Evolutionary conservation across 192 early-diverging fungal species (phyloP), one percentile per base, ranked within the genome.

Genomic region (Umbelopsis sp.): DNA sequence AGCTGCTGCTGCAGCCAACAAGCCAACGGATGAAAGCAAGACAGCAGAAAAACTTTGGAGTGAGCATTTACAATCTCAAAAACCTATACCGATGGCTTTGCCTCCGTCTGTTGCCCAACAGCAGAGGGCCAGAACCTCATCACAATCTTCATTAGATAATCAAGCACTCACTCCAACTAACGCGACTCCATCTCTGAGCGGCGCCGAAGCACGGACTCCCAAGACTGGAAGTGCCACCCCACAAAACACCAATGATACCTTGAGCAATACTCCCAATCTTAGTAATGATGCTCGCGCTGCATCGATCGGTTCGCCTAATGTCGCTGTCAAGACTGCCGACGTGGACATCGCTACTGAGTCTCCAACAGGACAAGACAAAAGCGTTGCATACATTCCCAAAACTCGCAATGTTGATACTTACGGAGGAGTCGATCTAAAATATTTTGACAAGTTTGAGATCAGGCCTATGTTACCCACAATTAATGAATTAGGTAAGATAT

Each of bases 401-500:
- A 86, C 85, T 58, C 84, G 91, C 23, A 86, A 82, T 22, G 82
- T 93, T 8, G 91, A 93, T 64, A 88, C 90, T 6, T 91, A 86
- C 68, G 93, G 93, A 37, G 93, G 93, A 1, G 68, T 91, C 5
- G 91, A 95, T 71, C 71, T 93, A 13, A 84, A 88, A 72, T 76
- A 84, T 21, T 78, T 87, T 66, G 77, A 85, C 27, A 84, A 83
- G 65, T 82, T 83, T 61, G 77, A 80, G 15, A 78, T 88, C 13
- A 85, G 78, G 9, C 77, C 80, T 0, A 79, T 76, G 30, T 65
- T 85, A 25, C 88, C 90, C 21, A 80, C 72, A 20, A 71, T 85
- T 20, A 74, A 74, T 18, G 79, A 85, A 58, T 67, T 88, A 45
- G 84, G 84, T 83, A 85, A 69, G 72, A 21, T 69, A 22, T 58